phyloP scores from a whole-genome alignment of 441 rosid genomes.

The Jatropha multifida region DNA sequence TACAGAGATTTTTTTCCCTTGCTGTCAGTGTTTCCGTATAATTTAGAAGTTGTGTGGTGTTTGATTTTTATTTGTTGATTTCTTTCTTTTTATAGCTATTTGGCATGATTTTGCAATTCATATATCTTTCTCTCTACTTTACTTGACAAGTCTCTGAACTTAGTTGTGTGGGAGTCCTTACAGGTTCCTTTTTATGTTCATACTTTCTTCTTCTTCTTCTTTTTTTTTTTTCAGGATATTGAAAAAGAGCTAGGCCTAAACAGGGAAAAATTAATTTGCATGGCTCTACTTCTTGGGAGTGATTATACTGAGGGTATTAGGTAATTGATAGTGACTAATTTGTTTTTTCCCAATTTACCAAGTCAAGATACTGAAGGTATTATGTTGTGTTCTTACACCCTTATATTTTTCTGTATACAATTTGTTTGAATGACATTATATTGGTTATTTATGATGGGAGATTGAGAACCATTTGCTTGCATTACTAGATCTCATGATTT shows the following conservation, averaged over 20 bases:
- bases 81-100: slow-evolving; percentile 2
- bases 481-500: slow-evolving; percentile 1
- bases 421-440: not conserved
- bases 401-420: not conserved
- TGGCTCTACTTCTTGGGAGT: slow-evolving; percentile 98
- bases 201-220: slow-evolving; percentile 4
- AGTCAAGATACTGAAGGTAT: slow-evolving; percentile 1
- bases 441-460: not conserved
- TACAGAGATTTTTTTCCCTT: not conserved
- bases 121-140: not conserved
- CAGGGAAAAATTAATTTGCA: slow-evolving; percentile 77
- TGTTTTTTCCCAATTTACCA: slow-evolving; percentile 10
- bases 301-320: slow-evolving; percentile 99
- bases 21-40: not conserved
- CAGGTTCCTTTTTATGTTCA: not conserved
- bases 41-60: not conserved
- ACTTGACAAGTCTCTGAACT: not conserved
- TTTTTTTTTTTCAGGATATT: slow-evolving; percentile 54
- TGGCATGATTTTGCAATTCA: not conserved
- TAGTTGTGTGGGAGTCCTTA: not conserved
- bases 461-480: not conserved
- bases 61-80: not conserved
- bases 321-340: slow-evolving; percentile 35
- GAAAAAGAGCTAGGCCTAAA: slow-evolving; percentile 90
- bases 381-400: not conserved